phyloP scores from a whole-genome alignment of 345 rosid genomes.

The Camelina laxa region DNA sequence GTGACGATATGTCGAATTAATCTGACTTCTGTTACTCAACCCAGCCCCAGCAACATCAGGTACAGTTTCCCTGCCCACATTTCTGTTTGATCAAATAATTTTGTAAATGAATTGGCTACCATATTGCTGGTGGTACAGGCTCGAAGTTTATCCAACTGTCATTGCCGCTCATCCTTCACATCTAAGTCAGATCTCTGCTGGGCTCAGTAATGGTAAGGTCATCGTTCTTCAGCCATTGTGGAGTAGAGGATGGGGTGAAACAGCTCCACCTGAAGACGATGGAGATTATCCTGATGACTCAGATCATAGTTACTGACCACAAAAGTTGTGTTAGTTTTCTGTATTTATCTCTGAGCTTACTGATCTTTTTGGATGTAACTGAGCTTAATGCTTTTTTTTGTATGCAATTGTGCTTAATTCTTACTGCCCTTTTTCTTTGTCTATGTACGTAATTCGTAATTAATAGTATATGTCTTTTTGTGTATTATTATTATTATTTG shows the following conservation, averaged over 20 bases:
- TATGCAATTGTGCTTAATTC: neutral
- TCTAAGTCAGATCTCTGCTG: conserved; percentile 65
- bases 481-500: conserved; percentile 1
- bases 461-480: neutral
- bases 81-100: conserved; percentile 6
- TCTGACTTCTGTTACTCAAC: conserved; percentile 24
- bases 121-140: conserved; percentile 17
- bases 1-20: conserved; percentile 30
- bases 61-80: conserved; percentile 19
- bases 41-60: conserved; percentile 25
- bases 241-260: conserved; percentile 55
- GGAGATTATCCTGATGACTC: conserved; percentile 22
- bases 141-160: conserved; percentile 51
- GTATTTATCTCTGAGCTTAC: neutral
- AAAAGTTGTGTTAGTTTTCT: neutral
- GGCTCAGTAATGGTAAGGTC: conserved; percentile 69
- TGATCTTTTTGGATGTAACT: conserved; percentile 18
- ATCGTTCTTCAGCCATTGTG: conserved; percentile 63
- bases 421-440: neutral
- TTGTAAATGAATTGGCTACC: neutral
- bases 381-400: neutral
- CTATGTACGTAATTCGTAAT: neutral
- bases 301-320: conserved; percentile 10
- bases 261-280: conserved; percentile 9
- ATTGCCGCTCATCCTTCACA: conserved; percentile 70